A percentile compares a stretch with the other conserved stretches of the same genome.
Conservation (phyloP, 331 rosid genomes). For the Cydonia oblonga region DNA sequence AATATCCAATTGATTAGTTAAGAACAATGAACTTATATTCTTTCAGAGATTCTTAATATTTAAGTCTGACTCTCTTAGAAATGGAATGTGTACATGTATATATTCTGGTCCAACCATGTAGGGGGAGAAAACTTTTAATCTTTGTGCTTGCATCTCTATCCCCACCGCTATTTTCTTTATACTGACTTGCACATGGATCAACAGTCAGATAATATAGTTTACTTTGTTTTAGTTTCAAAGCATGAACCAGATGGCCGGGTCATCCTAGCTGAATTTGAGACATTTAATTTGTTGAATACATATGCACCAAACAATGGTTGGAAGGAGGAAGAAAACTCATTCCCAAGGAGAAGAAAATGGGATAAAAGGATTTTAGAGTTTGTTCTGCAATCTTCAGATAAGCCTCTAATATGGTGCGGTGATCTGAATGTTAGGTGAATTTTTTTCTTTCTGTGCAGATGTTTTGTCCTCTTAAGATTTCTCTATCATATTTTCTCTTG, state of each 20-base stretch:
- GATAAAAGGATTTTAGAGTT: slow-evolving; percentile 84
- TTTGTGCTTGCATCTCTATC: neutral
- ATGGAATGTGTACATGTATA: neutral
- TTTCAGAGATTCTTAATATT: neutral
- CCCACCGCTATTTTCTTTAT: neutral
- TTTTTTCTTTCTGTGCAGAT: slow-evolving; percentile 7
- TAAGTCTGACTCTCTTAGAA: neutral
- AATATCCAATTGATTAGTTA: neutral
- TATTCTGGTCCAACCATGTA: neutral
- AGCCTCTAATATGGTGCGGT: slow-evolving; percentile 97
- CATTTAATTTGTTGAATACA: slow-evolving; percentile 66
- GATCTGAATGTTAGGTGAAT: slow-evolving; percentile 91
- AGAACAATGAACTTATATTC: neutral
- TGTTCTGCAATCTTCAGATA: slow-evolving; percentile 62
- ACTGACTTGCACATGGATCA: slow-evolving; percentile 10
- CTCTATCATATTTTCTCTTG: neutral
- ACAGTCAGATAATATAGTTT: slow-evolving; percentile 11
- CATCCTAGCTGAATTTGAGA: slow-evolving; percentile 79
- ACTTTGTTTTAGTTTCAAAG: slow-evolving; percentile 63
- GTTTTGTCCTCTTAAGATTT: slow-evolving; percentile 9
- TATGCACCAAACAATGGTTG: slow-evolving; percentile 94
- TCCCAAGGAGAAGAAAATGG: slow-evolving; percentile 95
- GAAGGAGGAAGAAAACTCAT: slow-evolving; percentile 94
- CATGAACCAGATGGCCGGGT: slow-evolving; percentile 93
- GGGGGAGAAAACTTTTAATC: neutral